phyloP scores from a whole-genome alignment of 768 basidiomycete species.

The Pleurotus cornucopiae region DNA sequence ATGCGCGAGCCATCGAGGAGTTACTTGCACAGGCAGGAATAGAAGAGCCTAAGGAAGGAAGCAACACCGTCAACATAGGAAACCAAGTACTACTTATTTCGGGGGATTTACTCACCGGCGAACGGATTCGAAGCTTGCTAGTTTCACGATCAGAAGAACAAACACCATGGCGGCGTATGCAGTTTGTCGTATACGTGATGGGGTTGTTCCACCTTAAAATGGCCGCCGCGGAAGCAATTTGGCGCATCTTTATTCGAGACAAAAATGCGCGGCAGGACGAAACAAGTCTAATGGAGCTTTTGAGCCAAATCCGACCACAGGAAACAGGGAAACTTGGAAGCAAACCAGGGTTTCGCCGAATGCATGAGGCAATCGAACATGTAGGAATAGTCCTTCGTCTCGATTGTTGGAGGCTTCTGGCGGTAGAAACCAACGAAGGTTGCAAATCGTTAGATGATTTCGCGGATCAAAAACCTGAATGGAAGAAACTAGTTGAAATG shows the following conservation, averaged over 20 bases:
- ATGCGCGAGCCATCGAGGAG: conserved; percentile 14
- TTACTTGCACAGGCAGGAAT: conserved; percentile 19
- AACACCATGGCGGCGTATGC: conserved; percentile 13
- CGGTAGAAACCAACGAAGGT: background rate
- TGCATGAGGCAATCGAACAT: conserved; percentile 31
- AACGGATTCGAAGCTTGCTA: conserved; percentile 12
- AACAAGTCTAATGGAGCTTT: conserved; percentile 17
- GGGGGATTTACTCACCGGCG: conserved; percentile 18
- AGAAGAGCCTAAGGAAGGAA: conserved; percentile 15
- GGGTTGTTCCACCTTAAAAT: conserved; percentile 27
- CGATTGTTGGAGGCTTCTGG: conserved; percentile 25
- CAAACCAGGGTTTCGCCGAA: conserved; percentile 30
- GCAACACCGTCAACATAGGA: background rate
- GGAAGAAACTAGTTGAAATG: conserved; percentile 19
- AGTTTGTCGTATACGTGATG: conserved; percentile 16
- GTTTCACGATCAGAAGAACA: conserved; percentile 11
- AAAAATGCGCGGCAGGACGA: conserved; percentile 12
- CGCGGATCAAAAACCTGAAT: conserved; percentile 24
- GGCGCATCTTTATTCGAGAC: conserved; percentile 18
- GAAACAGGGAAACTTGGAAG: conserved; percentile 15
- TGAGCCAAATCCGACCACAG: conserved; percentile 20
- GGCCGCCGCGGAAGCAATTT: conserved; percentile 22
- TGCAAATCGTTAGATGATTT: conserved; percentile 20
- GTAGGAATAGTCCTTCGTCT: conserved; percentile 19
- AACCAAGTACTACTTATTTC: conserved; percentile 19